These are phyloP conservation scores for Tuber microsphaerosporum DNA, from an alignment of 495 filamentous ascomycete species.

Conservation along the genomic window DNA sequence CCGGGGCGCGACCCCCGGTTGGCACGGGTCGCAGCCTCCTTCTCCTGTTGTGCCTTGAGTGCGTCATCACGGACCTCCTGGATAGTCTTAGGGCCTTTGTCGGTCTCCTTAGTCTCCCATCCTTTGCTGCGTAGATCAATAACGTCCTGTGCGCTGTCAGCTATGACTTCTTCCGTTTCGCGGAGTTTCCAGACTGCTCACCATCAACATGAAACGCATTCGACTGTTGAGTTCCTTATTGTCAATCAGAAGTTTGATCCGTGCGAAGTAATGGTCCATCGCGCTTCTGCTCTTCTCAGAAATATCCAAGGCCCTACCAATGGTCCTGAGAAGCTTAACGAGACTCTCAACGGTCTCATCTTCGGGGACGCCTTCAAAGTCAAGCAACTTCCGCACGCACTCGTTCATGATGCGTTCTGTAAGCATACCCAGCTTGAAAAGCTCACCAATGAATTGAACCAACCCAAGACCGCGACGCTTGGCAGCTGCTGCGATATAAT, in stretches of 20 bases:
- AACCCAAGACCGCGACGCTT: slow-evolving; percentile 96
- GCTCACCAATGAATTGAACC: slow-evolving; percentile 97
- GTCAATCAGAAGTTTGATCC: slow-evolving; percentile 72
- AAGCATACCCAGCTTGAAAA: slow-evolving; percentile 97
- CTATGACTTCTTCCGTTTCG: background rate
- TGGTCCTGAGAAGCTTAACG: slow-evolving; percentile 82
- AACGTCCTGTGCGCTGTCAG: slow-evolving; percentile 55
- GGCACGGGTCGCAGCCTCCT: slow-evolving; percentile 56
- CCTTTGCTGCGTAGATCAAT: slow-evolving; percentile 65
- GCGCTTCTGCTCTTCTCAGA: slow-evolving; percentile 71
- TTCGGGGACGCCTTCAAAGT: slow-evolving; percentile 88
- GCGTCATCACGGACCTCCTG: slow-evolving; percentile 82
- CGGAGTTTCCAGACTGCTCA: slow-evolving; percentile 39
- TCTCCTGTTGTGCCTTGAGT: slow-evolving; percentile 65
- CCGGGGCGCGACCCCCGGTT: slow-evolving; percentile 55
- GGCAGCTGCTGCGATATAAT: slow-evolving; percentile 89
- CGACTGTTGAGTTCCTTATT: slow-evolving; percentile 73
- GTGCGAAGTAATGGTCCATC: slow-evolving; percentile 90
- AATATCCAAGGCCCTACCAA: slow-evolving; percentile 73
- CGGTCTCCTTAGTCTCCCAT: slow-evolving; percentile 79
- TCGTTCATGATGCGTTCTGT: slow-evolving; percentile 99
- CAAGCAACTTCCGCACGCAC: slow-evolving; percentile 91
- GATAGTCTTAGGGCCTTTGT: slow-evolving; percentile 94
- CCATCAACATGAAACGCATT: slow-evolving; percentile 89
- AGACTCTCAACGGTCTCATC: slow-evolving; percentile 94